Conservation (phyloP, 495 filamentous ascomycete genomes). For the Tuber calosporum region DNA sequence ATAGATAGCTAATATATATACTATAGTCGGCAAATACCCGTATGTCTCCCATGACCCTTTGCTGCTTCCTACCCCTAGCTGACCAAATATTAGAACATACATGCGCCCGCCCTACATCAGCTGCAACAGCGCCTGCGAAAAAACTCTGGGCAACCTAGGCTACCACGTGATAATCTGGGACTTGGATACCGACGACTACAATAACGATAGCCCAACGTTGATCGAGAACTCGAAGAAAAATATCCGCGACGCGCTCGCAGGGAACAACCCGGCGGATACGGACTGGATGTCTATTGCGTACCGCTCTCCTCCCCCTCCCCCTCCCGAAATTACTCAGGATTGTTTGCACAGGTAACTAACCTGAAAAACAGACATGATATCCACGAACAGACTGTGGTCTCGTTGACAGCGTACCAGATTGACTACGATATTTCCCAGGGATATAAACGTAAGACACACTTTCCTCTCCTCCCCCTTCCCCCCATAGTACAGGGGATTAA, state of each 20-base stretch:
- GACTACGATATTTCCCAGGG: constrained; percentile 30
- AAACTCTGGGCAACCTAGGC: constrained; percentile 50
- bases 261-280: background rate
- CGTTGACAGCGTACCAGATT: constrained; percentile 43
- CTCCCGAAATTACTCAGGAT: background rate
- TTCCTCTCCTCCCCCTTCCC: too few relatives aligned
- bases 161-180: constrained; percentile 62
- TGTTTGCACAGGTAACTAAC: background rate
- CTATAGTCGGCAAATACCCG: background rate
- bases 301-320: background rate
- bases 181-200: constrained; percentile 62
- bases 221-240: constrained; percentile 58
- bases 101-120: constrained; percentile 65
- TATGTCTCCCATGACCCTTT: background rate
- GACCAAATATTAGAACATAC: constrained; percentile 59
- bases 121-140: constrained; percentile 48
- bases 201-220: constrained; percentile 48
- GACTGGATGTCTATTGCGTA: constrained; percentile 28
- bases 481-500: background rate
- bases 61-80: constrained; percentile 40
- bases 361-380: constrained; percentile 42
- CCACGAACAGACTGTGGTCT: constrained; percentile 42
- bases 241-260: constrained; percentile 30
- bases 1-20: background rate
- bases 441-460: constrained; percentile 32